Evolutionary conservation across 2,329 filamentous ascomycete genomes (phyloP).

Genomic region (Aureobasidium leucospermi): DNA sequence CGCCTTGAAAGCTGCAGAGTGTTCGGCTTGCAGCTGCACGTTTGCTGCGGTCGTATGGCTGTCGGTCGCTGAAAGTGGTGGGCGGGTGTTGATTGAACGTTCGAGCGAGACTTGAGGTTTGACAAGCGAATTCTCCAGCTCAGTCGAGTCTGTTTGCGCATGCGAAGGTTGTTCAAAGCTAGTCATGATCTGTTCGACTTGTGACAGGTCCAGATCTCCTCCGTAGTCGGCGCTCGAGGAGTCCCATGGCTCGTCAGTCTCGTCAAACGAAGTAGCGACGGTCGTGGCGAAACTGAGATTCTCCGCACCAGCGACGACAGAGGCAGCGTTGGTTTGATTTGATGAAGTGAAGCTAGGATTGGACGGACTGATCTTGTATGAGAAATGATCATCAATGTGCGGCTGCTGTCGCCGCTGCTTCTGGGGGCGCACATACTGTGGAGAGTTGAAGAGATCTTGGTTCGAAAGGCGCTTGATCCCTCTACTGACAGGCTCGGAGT

Average conservation of each 20-base stretch:
- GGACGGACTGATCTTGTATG: not conserved
- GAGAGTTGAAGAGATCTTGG: not conserved
- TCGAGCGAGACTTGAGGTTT: not conserved
- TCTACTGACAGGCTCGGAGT: not conserved
- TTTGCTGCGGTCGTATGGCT: not conserved
- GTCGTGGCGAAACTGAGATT: slow-evolving; percentile 2
- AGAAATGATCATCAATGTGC: not conserved
- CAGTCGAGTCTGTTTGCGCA: not conserved
- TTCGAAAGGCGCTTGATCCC: not conserved
- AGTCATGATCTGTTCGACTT: not conserved
- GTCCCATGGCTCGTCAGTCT: not conserved
- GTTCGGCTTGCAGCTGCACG: not conserved
- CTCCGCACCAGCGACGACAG: not conserved
- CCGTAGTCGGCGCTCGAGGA: not conserved
- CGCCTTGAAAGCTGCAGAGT: not conserved
- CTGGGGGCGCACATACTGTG: not conserved
- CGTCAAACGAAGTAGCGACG: not conserved
- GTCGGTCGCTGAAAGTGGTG: not conserved
- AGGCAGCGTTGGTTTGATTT: not conserved
- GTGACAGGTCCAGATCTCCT: not conserved
- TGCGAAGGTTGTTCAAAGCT: not conserved
- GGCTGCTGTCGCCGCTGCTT: slow-evolving; percentile 3
- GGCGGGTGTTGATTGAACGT: no score
- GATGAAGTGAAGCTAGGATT: not conserved
- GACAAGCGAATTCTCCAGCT: not conserved